A percentile compares a stretch with the other conserved stretches of the same genome.
These are phyloP conservation scores for Teunomyces tritomae DNA, from an alignment of 805 yeast genomes.

Conservation along the genomic window DNA sequence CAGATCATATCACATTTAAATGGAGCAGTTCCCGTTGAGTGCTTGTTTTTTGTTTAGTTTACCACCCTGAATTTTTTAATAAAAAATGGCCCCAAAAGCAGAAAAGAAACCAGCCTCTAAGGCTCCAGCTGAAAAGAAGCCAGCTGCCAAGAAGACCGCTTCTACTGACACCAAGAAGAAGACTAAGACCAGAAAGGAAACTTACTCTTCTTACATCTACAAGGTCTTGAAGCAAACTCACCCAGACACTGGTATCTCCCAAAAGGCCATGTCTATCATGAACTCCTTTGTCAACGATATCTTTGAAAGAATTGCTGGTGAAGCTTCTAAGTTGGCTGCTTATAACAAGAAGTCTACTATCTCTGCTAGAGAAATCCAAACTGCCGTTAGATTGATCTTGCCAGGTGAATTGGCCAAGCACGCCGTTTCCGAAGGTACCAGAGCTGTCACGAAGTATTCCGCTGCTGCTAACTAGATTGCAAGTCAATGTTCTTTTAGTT, in stretches of 20 bases:
- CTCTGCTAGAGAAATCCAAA: slow-evolving; percentile 38
- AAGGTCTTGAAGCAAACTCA: slow-evolving; percentile 40
- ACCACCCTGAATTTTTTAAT: neutral
- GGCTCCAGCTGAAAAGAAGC: slow-evolving; percentile 41
- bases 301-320: slow-evolving; percentile 36
- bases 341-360: slow-evolving; percentile 40
- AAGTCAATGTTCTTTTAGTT: slow-evolving; percentile 3
- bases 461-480: slow-evolving; percentile 32
- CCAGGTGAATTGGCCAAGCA: slow-evolving; percentile 41
- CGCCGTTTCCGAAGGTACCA: slow-evolving; percentile 40
- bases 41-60: neutral
- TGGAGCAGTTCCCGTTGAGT: neutral
- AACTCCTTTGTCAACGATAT: slow-evolving; percentile 38
- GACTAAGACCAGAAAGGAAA: slow-evolving; percentile 38
- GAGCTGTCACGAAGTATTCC: slow-evolving; percentile 40
- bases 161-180: slow-evolving; percentile 32
- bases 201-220: slow-evolving; percentile 38
- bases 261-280: slow-evolving; percentile 40
- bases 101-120: slow-evolving; percentile 40
- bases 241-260: slow-evolving; percentile 40
- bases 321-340: slow-evolving; percentile 39
- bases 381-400: slow-evolving; percentile 39
- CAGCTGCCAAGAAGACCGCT: slow-evolving; percentile 36
- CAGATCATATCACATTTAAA: neutral
- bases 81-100: slow-evolving; percentile 35